phyloP scores from a whole-genome alignment of 805 yeast genomes.

The Kregervanrija fluxuum region DNA sequence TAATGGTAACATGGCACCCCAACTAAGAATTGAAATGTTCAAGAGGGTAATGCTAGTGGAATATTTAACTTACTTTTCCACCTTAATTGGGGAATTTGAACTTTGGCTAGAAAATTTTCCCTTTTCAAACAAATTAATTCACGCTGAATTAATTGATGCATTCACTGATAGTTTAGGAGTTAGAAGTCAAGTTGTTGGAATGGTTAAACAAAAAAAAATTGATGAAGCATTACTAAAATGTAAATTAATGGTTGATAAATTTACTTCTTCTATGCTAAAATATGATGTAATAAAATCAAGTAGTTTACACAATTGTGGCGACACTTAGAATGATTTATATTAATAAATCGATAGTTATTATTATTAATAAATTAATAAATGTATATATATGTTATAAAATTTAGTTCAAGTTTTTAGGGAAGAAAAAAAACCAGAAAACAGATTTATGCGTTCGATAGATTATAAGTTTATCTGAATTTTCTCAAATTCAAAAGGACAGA shows the following conservation, averaged over 20 bases:
- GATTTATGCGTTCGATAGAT: too few relatives aligned
- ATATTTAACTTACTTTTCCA: slow-evolving; percentile 16
- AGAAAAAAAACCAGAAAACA: too few relatives aligned
- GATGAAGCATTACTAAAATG: slow-evolving; percentile 1
- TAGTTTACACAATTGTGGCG: too few relatives aligned
- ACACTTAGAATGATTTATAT: too few relatives aligned
- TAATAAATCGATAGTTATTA: too few relatives aligned
- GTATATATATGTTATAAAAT: too few relatives aligned
- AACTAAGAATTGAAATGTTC: slow-evolving; percentile 15
- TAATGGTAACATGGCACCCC: slow-evolving; percentile 18
- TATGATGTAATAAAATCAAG: too few relatives aligned
- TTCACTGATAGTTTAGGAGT: slow-evolving; percentile 10
- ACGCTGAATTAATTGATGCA: slow-evolving; percentile 6
- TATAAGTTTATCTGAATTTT: too few relatives aligned
- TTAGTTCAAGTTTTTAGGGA: too few relatives aligned
- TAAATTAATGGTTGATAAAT: slow-evolving; percentile 5
- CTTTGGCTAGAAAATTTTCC: slow-evolving; percentile 4
- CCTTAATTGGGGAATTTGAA: slow-evolving; percentile 9
- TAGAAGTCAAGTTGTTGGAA: slow-evolving; percentile 11
- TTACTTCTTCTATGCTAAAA: too few relatives aligned
- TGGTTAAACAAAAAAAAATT: neutral
- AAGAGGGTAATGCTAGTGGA: slow-evolving; percentile 17
- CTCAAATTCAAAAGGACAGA: too few relatives aligned
- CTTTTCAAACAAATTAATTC: slow-evolving; percentile 7
- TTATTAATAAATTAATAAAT: too few relatives aligned